These are phyloP conservation scores for Hypoxylon sp. DNA, from an alignment of 2,329 filamentous ascomycete species.

Conservation along the genomic window DNA sequence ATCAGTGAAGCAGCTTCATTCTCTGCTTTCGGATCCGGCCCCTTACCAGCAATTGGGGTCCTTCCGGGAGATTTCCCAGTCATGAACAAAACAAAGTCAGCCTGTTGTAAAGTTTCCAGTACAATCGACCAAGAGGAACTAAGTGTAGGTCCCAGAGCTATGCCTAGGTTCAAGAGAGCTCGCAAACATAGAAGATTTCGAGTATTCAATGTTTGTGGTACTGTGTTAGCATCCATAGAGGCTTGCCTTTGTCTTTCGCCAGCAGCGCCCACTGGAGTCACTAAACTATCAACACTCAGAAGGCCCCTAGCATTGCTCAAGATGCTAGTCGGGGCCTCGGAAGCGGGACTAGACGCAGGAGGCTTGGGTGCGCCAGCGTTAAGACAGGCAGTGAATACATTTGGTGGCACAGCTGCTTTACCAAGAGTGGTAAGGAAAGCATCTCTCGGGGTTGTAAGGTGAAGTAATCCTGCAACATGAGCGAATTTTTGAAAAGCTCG, in stretches of 20 bases:
- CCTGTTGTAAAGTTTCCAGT: slow-evolving; percentile 91
- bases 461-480: slow-evolving; percentile 90
- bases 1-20: slow-evolving; percentile 65
- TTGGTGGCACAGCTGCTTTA: slow-evolving; percentile 91
- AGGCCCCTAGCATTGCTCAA: slow-evolving; percentile 79
- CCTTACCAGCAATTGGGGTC: slow-evolving; percentile 62
- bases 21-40: slow-evolving; percentile 63
- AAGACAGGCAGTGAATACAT: slow-evolving; percentile 73
- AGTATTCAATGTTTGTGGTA: slow-evolving; percentile 75
- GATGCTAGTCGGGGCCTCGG: slow-evolving; percentile 69
- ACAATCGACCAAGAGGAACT: slow-evolving; percentile 90
- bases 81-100: slow-evolving; percentile 85
- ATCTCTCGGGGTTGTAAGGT: slow-evolving; percentile 87
- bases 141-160: slow-evolving; percentile 90
- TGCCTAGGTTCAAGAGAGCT: slow-evolving; percentile 93
- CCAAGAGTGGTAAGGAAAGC: slow-evolving; percentile 94
- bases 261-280: slow-evolving; percentile 68
- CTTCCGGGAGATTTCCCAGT: slow-evolving; percentile 68
- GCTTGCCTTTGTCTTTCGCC: slow-evolving; percentile 71
- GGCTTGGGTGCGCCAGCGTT: slow-evolving; percentile 63
- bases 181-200: slow-evolving; percentile 91
- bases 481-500: slow-evolving; percentile 95
- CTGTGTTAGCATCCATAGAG: slow-evolving; percentile 66
- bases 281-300: slow-evolving; percentile 78
- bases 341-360: slow-evolving; percentile 59